Conservation (phyloP, 2,329 filamentous ascomycete species). For the Graphilbum ipis-grandicollis region DNA sequence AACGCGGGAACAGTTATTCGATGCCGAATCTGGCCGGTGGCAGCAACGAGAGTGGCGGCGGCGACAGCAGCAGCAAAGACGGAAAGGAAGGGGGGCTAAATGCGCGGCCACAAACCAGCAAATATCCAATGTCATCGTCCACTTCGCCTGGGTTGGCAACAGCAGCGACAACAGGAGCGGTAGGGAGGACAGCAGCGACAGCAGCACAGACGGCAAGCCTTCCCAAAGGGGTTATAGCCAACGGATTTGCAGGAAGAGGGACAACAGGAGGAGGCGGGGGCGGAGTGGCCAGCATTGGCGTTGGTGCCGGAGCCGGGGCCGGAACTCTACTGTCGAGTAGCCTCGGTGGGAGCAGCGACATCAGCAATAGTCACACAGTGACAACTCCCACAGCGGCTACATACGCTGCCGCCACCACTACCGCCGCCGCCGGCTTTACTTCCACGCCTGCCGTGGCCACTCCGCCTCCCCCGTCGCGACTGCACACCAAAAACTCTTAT, state of each 20-base stretch:
- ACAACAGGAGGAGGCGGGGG: conserved; percentile 1
- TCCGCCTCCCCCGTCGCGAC: background rate
- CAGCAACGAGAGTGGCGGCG: too few species aligned
- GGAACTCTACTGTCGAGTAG: too few species aligned
- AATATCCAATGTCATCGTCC: conserved; percentile 32
- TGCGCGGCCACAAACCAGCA: conserved; percentile 42
- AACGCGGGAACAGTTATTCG: conserved; percentile 32
- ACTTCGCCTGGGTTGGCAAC: too few species aligned
- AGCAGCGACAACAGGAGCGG: too few species aligned
- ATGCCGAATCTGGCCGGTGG: conserved; percentile 36
- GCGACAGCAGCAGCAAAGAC: conserved; percentile 21
- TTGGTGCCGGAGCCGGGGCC: background rate
- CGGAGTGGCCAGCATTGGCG: background rate
- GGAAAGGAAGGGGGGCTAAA: conserved; percentile 36
- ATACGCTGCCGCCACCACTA: too few species aligned
- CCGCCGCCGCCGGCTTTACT: too few species aligned
- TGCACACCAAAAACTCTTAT: conserved; percentile 17
- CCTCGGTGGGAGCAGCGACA: too few species aligned
- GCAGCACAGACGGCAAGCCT: conserved; percentile 23
- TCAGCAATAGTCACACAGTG: too few species aligned
- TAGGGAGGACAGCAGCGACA: conserved; percentile 15
- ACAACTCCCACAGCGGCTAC: too few species aligned
- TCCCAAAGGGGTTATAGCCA: conserved; percentile 33
- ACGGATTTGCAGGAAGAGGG: conserved; percentile 25
- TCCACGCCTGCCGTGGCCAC: too few species aligned